Conservation (phyloP, 2,329 filamentous ascomycete species). For the Teratosphaeria gauchensis region DNA sequence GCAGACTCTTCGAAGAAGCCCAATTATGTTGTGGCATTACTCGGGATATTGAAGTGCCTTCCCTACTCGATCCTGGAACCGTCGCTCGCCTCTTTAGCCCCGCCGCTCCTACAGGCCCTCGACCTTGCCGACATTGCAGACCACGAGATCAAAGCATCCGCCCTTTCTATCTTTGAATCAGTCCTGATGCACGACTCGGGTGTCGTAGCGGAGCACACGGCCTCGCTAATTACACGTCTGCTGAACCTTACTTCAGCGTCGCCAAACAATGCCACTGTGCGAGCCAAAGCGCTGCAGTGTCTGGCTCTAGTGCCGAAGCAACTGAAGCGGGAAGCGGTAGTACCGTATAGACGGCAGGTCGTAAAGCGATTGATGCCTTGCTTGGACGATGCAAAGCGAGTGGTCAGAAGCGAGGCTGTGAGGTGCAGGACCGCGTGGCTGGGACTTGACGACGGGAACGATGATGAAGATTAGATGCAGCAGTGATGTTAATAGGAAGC, state of each 20-base stretch:
- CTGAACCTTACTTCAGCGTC: conserved; percentile 34
- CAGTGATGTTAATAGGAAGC: neutral
- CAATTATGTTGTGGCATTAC: conserved; percentile 54
- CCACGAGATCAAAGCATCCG: conserved; percentile 48
- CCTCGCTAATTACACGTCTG: conserved; percentile 47
- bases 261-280: conserved; percentile 32
- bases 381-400: conserved; percentile 54
- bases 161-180: conserved; percentile 48
- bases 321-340: conserved; percentile 41
- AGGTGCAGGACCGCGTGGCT: conserved; percentile 53
- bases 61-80: conserved; percentile 51
- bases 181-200: conserved; percentile 49
- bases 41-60: conserved; percentile 51
- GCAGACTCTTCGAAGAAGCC: conserved; percentile 40
- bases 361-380: conserved; percentile 45
- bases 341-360: conserved; percentile 49
- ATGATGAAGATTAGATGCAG: conserved; percentile 38
- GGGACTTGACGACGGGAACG: conserved; percentile 45
- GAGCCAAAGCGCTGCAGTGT: conserved; percentile 40
- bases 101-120: conserved; percentile 53
- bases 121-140: conserved; percentile 37
- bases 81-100: conserved; percentile 47
- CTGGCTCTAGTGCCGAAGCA: conserved; percentile 39
- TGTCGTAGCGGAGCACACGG: conserved; percentile 45
- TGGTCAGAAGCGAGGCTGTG: conserved; percentile 53